A percentile compares a stretch with the other conserved stretches of the same genome.
These are phyloP conservation scores for Dissophora ornata DNA, from an alignment of 192 early-diverging fungal species.

Conservation along the genomic window DNA sequence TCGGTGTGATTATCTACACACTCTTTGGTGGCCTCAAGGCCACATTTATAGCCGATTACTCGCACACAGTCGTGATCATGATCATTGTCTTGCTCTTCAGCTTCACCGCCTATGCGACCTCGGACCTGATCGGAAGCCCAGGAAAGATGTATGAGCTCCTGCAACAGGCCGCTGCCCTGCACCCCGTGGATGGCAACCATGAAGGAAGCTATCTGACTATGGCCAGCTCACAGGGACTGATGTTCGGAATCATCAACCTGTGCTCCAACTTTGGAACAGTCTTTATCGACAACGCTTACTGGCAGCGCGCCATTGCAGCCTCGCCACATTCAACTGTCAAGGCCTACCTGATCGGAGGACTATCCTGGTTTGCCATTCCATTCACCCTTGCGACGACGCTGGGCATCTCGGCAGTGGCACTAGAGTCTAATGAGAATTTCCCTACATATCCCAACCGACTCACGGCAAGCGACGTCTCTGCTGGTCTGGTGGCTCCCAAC, in stretches of 20 bases:
- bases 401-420: conserved; percentile 73
- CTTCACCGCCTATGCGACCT: conserved; percentile 74
- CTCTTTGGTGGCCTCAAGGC: conserved; percentile 79
- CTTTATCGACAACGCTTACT: conserved; percentile 80
- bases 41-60: conserved; percentile 79
- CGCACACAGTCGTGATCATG: conserved; percentile 76
- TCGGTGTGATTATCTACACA: conserved; percentile 76
- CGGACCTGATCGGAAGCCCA: conserved; percentile 71
- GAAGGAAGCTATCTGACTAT: conserved; percentile 74
- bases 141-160: conserved; percentile 75
- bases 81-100: conserved; percentile 76
- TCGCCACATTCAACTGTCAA: conserved; percentile 74
- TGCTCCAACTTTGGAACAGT: conserved; percentile 85
- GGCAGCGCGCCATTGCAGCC: conserved; percentile 80
- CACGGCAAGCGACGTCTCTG: conserved; percentile 64
- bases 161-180: conserved; percentile 52
- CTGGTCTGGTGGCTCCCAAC: conserved; percentile 74
- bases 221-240: conserved; percentile 70
- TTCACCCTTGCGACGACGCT: conserved; percentile 80
- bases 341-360: conserved; percentile 77
- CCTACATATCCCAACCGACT: conserved; percentile 67
- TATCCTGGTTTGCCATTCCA: conserved; percentile 83
- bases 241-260: conserved; percentile 81
- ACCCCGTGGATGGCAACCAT: conserved; percentile 70
- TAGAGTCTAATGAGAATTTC: conserved; percentile 65